Evolutionary conservation across 257 asterid species (phyloP).

Genomic region (Primulina eburnea): DNA sequence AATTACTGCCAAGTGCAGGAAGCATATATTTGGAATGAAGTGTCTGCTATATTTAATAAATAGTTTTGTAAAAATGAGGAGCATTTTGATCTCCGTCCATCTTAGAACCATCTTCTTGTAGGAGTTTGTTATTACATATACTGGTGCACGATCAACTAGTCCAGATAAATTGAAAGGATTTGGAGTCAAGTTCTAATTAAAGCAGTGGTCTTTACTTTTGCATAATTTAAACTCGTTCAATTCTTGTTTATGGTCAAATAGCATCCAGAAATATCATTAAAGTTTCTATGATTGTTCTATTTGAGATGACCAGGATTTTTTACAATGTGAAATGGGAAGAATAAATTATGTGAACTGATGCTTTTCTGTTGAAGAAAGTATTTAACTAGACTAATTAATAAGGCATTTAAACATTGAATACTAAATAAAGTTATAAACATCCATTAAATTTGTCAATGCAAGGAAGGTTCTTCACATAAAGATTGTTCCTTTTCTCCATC

Average conservation of each 20-base stretch:
- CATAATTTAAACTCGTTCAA: not conserved
- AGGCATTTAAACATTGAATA: not conserved
- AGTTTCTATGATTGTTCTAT: not conserved
- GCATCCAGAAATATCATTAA: not conserved
- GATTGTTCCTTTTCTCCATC: not conserved
- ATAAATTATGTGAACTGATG: not conserved
- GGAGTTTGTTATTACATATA: not conserved
- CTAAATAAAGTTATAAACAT: not conserved
- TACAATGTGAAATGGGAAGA: not conserved
- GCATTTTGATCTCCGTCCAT: not conserved
- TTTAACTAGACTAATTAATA: not conserved
- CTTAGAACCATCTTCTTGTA: not conserved
- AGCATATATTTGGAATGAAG: not conserved
- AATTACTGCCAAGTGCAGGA: not conserved
- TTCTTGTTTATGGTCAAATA: constrained; percentile 1
- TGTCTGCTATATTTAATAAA: not conserved
- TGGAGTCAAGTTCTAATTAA: not conserved
- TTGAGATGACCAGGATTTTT: constrained; percentile 8
- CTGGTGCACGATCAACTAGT: constrained; percentile 6
- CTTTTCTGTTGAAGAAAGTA: constrained; percentile 1
- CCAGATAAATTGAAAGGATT: constrained; percentile 8
- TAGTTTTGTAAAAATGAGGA: constrained; percentile 1
- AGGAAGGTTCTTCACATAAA: not conserved
- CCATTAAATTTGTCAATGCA: not conserved
- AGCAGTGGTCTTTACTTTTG: not conserved